Percentiles rank a stretch among this genome's conserved stretches.
These are phyloP conservation scores for Talaromyces albobiverticillius DNA, from an alignment of 2,329 filamentous ascomycete genomes.

Conservation along the genomic window DNA sequence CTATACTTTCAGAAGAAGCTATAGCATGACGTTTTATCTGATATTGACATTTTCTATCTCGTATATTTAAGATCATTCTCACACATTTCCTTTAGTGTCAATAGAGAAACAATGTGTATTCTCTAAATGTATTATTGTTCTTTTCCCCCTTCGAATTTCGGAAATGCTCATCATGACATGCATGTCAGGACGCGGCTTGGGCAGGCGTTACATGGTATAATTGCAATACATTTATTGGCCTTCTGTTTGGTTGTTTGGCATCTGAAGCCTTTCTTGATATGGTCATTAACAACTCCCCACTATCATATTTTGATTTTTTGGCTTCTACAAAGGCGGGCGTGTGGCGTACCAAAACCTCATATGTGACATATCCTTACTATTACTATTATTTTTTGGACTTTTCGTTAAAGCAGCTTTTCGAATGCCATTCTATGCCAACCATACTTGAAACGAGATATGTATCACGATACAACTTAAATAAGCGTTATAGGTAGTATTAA, in stretches of 20 bases:
- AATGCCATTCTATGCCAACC: too few species aligned
- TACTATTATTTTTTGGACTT: neutral
- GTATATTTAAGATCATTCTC: too few species aligned
- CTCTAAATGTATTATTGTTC: conserved; percentile 5
- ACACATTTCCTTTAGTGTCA: too few species aligned
- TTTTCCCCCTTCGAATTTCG: conserved; percentile 1
- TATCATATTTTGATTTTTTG: neutral
- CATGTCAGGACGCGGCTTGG: conserved; percentile 13
- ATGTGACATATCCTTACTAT: neutral
- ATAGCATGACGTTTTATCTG: too few species aligned
- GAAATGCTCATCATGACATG: conserved; percentile 9
- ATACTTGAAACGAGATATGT: too few species aligned
- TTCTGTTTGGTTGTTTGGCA: neutral
- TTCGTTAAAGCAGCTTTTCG: too few species aligned
- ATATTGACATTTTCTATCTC: too few species aligned
- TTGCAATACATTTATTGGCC: neutral
- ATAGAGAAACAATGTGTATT: neutral
- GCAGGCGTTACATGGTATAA: conserved; percentile 7
- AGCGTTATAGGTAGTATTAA: too few species aligned
- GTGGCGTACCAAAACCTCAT: conserved; percentile 11
- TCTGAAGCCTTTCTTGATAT: neutral
- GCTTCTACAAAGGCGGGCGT: conserved; percentile 3
- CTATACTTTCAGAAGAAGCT: too few species aligned
- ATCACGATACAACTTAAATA: too few species aligned
- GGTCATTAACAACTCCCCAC: neutral